Evolutionary conservation across 2,329 filamentous ascomycete species (phyloP).

Genomic region (Botrytis aclada): DNA sequence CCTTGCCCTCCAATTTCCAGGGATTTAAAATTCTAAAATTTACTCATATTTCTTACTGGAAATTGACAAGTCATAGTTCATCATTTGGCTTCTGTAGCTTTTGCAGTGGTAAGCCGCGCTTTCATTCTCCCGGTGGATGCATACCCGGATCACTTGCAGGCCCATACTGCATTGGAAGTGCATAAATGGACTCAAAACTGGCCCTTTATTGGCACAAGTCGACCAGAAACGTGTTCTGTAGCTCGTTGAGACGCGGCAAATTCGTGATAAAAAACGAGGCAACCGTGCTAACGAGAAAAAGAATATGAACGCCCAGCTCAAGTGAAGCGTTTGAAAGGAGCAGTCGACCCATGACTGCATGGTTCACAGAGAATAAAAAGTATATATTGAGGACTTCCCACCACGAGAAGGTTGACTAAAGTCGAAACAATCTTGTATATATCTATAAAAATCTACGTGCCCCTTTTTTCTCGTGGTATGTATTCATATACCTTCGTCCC

Average conservation of each 20-base stretch:
- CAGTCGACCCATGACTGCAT: slow-evolving; percentile 26
- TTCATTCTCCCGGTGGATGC: slow-evolving; percentile 5
- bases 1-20: not conserved
- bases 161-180: slow-evolving; percentile 11
- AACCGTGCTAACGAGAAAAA: slow-evolving; percentile 27
- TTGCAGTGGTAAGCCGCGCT: slow-evolving; percentile 6
- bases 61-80: not conserved
- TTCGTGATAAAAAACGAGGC: slow-evolving; percentile 28
- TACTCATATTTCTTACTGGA: not conserved
- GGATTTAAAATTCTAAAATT: not conserved
- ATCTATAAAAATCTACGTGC: not conserved
- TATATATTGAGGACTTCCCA: slow-evolving; percentile 29
- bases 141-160: slow-evolving; percentile 19
- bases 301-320: slow-evolving; percentile 23
- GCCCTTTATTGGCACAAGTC: slow-evolving; percentile 9
- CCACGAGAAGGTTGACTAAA: slow-evolving; percentile 13
- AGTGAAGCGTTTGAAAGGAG: slow-evolving; percentile 22
- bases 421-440: slow-evolving; percentile 4
- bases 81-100: slow-evolving; percentile 9
- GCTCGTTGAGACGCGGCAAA: slow-evolving; percentile 23
- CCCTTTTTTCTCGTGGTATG: slow-evolving; percentile 3
- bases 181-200: not conserved
- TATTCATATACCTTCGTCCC: not conserved
- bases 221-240: slow-evolving; percentile 19
- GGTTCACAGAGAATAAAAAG: not conserved